Evolutionary conservation across 1,284 basidiomycete genomes (phyloP).

Genomic region (Coriolopsis trogii): DNA sequence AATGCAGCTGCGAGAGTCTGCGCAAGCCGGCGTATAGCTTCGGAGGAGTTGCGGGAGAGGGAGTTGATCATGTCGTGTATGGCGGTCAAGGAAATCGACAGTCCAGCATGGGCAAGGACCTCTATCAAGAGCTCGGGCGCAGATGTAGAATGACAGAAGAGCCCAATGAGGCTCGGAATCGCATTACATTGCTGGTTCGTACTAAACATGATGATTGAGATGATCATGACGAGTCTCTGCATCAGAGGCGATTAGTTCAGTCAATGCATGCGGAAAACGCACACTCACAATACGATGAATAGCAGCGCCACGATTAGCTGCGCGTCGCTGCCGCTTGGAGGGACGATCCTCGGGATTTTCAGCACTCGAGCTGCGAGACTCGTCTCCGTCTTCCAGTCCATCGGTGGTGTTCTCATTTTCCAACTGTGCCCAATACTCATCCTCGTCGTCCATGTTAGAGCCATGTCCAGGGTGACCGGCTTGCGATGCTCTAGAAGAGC

Average conservation of each 20-base stretch:
- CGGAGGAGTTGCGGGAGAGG: conserved; percentile 24
- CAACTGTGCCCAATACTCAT: not conserved
- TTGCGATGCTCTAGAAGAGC: no score
- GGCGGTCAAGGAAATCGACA: conserved; percentile 27
- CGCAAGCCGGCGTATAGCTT: conserved; percentile 21
- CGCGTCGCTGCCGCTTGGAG: not conserved
- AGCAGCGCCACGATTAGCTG: not conserved
- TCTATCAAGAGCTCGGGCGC: conserved; percentile 30
- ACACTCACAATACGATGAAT: not conserved
- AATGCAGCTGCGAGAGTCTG: conserved; percentile 23
- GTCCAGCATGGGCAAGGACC: conserved; percentile 28
- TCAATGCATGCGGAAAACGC: not conserved
- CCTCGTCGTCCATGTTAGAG: not conserved
- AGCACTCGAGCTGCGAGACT: not conserved
- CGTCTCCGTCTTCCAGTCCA: not conserved
- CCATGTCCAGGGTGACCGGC: not conserved
- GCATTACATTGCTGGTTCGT: conserved; percentile 32
- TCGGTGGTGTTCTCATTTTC: no score
- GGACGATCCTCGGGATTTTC: not conserved
- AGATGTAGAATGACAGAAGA: conserved; percentile 33
- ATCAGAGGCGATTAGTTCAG: conserved; percentile 3
- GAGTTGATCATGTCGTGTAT: conserved; percentile 14
- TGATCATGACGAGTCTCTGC: conserved; percentile 32
- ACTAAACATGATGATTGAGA: conserved; percentile 32
- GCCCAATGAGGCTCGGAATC: conserved; percentile 27